Evolutionary conservation across 768 basidiomycete species (phyloP), one percentile per base, ranked within the genome.

Genomic region (Strobilomyces dryophilus): DNA sequence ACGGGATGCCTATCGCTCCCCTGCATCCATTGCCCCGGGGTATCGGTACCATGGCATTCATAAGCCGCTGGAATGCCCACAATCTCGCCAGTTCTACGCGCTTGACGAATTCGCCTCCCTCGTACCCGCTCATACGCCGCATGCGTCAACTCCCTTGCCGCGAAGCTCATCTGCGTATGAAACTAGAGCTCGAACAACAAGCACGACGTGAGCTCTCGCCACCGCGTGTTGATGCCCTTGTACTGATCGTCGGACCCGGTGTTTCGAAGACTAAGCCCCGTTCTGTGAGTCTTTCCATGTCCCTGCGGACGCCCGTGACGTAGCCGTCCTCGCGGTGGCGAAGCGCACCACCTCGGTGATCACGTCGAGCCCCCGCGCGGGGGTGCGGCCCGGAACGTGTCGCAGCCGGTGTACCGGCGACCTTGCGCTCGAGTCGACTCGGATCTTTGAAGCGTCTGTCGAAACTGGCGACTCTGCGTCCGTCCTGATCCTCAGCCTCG

Each of bases 111-210:
- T 15, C 15, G 10, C 24, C 5, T 14, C 47, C n/a, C n/a, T n/a
- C n/a, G 47, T 37, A 50, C 4, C 11, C 42, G 34, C 14, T 49
- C 47, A 20, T 53, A 53, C 8, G 17, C 31, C n/a, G 20, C 20
- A 27, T 49, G 53, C 11, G 48, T 54, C 41, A 37, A 24, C 29
- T 49, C 42, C 20, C 12, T 49, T 14, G 42, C 53, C 4, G 8
- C 15, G 6, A 54, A 8, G 40, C 47, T 44, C 10, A 32, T 46
- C n/a, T 21, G n/a, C 12, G 40, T 53, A 27, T 49, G 47, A 26
- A 51, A 43, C 41, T 49, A 40, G 18, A 49, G 40, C 26, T 53
- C 47, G 39, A 53, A 53, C 47, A 43, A 4, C 7, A 53, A 5
- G 5, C 52, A 24, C 17, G 34, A 36, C 18, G 26, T 29, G 26